These are phyloP conservation scores for Escallonia herrerae DNA, from an alignment of 129 eudicot genomes.

Conservation along the genomic window DNA sequence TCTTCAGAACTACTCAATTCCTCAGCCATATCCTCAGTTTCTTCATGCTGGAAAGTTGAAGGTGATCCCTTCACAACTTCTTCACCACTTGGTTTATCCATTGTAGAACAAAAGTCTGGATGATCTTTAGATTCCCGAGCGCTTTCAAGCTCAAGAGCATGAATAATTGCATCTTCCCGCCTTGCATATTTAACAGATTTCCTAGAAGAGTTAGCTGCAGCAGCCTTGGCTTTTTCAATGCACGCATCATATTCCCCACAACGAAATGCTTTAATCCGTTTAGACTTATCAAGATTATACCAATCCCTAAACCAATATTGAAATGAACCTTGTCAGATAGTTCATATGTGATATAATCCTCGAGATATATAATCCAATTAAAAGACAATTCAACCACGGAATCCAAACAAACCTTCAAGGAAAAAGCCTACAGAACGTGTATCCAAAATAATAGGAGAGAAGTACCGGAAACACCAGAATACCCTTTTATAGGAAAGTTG, in stretches of 20 bases:
- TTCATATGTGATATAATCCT: not conserved
- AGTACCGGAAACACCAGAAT: too few species aligned
- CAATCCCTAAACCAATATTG: slow-evolving; percentile 60
- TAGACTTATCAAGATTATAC: slow-evolving; percentile 78
- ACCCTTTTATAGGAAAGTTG: too few species aligned
- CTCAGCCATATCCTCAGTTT: slow-evolving; percentile 30
- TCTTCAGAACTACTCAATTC: slow-evolving; percentile 36
- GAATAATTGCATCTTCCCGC: slow-evolving; percentile 71
- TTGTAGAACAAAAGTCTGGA: slow-evolving; percentile 13
- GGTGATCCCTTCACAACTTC: slow-evolving; percentile 9
- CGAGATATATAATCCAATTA: too few species aligned
- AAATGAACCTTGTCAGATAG: not conserved
- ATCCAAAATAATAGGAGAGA: too few species aligned
- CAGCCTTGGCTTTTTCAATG: slow-evolving; percentile 59
- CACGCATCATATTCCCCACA: slow-evolving; percentile 76
- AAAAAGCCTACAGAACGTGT: too few species aligned
- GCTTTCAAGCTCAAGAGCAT: slow-evolving; percentile 79
- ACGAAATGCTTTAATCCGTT: slow-evolving; percentile 77
- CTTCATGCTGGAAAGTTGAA: slow-evolving; percentile 22
- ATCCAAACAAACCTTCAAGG: too few species aligned
- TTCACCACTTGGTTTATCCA: slow-evolving; percentile 16
- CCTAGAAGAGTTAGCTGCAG: slow-evolving; percentile 42
- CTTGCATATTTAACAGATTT: slow-evolving; percentile 57
- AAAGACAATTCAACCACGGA: too few species aligned
- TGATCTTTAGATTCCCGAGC: slow-evolving; percentile 29